Base-by-base conservation (phyloP, 164 flowering plant genomes). In the Euptelea pleiosperma region DNA sequence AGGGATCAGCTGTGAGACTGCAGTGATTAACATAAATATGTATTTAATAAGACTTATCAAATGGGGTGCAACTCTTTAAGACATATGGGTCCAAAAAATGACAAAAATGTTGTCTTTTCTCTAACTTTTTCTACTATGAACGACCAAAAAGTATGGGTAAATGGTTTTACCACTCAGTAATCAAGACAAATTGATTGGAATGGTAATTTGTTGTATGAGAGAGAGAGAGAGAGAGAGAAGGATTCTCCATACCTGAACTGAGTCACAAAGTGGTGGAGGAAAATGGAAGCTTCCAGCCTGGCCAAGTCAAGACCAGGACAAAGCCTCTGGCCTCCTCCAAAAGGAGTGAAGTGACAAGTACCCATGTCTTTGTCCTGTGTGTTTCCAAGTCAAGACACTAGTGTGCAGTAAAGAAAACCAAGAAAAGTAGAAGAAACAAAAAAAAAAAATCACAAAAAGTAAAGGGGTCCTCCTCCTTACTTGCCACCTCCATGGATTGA, bases 401-500 rank as follows among this genome's bases (percentile, higher is more conserved):
- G n/a, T n/a, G n/a, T n/a, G n/a, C n/a, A n/a, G n/a, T n/a, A n/a
- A n/a, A n/a, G n/a, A 34, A 52, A 47, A 33, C 1, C 14, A 21
- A 29, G n/a, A 10, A 15, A 53, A 26, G 22, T 33, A 55, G 6
- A 45, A n/a, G 21, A n/a, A 30, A 26, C 7, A 1, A 50, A 2
- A 0, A 14, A 33, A 7, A 39, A 19, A 28, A 39, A 37, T 6
- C 3, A 55, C 21, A 18, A 12, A 46, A 31, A 53, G 18, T 5
- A 48, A 45, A 39, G 25, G 2, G 10, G 9, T n/a, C 21, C 36
- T 14, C n/a, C n/a, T n/a, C n/a, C 83, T 76, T 82, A 93, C 99
- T 65, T 80, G 87, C 99, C 99, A 93, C 56, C 97, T 83, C 99
- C 96, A 93, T 43, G 99, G 99, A 67, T 86, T 76, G 75, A 90